These are phyloP conservation scores for Neonectria coccinea DNA, from an alignment of 2,329 filamentous ascomycete genomes.

Conservation along the genomic window DNA sequence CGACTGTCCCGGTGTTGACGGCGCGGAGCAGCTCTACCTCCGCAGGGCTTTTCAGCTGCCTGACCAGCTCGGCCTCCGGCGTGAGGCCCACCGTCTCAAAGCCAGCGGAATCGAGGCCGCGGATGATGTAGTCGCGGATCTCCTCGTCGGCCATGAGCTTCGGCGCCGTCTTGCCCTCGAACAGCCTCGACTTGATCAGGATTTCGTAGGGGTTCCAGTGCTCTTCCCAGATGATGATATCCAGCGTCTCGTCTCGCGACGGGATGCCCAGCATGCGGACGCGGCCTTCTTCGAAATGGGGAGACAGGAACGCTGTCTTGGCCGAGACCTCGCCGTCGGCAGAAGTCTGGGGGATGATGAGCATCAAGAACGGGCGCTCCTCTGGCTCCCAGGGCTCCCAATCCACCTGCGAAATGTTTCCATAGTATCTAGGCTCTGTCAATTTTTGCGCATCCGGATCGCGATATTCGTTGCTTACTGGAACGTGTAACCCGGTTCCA, in stretches of 20 bases:
- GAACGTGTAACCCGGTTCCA: constrained; percentile 74
- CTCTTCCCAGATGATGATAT: constrained; percentile 71
- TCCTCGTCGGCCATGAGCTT: constrained; percentile 75
- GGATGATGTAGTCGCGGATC: constrained; percentile 71
- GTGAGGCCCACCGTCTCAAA: constrained; percentile 68
- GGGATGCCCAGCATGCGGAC: constrained; percentile 70
- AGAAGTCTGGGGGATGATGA: constrained; percentile 62
- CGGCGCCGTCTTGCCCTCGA: constrained; percentile 42
- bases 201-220: constrained; percentile 73
- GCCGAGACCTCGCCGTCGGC: constrained; percentile 58
- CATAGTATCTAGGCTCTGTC: constrained; percentile 60
- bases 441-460: neutral
- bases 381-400: constrained; percentile 76
- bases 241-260: constrained; percentile 59
- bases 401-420: constrained; percentile 69
- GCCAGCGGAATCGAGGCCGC: constrained; percentile 64
- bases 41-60: constrained; percentile 67
- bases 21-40: constrained; percentile 69
- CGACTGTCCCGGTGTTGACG: constrained; percentile 73
- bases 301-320: constrained; percentile 68
- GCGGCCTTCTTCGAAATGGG: constrained; percentile 70
- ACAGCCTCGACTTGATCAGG: constrained; percentile 59
- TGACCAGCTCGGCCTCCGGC: constrained; percentile 67
- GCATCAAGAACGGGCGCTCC: constrained; percentile 72
- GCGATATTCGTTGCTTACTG: constrained; percentile 52